Percentiles rank a stretch among this genome's conserved stretches.
Evolutionary conservation across 2,329 filamentous ascomycete species (phyloP).

Genomic region (Fusarium albidum): DNA sequence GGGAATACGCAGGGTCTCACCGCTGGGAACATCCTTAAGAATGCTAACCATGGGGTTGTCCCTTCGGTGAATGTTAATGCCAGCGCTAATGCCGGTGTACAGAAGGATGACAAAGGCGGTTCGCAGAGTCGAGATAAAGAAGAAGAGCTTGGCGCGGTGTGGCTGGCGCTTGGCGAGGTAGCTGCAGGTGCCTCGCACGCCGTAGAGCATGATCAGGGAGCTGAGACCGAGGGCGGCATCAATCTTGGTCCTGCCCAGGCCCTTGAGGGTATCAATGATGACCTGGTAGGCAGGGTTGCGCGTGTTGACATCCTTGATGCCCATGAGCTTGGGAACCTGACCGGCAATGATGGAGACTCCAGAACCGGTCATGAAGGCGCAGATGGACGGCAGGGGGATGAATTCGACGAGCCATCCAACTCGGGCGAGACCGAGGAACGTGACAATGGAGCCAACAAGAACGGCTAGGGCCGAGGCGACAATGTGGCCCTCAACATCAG

Average conservation of each 20-base stretch:
- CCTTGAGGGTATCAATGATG: slow-evolving; percentile 60
- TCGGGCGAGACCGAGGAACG: slow-evolving; percentile 57
- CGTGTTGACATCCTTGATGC: slow-evolving; percentile 59
- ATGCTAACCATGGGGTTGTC: slow-evolving; percentile 69
- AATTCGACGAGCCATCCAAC: slow-evolving; percentile 64
- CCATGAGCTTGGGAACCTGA: slow-evolving; percentile 60
- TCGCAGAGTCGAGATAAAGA: slow-evolving; percentile 80
- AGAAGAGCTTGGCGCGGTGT: slow-evolving; percentile 72
- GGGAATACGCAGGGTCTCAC: slow-evolving; percentile 46
- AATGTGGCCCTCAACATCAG: slow-evolving; percentile 51
- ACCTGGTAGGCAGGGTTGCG: slow-evolving; percentile 57
- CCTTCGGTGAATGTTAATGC: slow-evolving; percentile 69
- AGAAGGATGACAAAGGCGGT: slow-evolving; percentile 83
- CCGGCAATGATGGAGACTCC: slow-evolving; percentile 59
- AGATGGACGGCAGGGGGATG: slow-evolving; percentile 61
- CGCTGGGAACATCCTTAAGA: slow-evolving; percentile 74
- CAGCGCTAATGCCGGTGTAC: slow-evolving; percentile 79
- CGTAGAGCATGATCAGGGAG: slow-evolving; percentile 72
- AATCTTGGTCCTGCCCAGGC: slow-evolving; percentile 59
- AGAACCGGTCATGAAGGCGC: slow-evolving; percentile 64
- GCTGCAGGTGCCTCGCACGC: slow-evolving; percentile 69
- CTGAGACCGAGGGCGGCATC: slow-evolving; percentile 80
- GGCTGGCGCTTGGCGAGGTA: slow-evolving; percentile 73
- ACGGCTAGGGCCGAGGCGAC: slow-evolving; percentile 58
- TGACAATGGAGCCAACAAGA: slow-evolving; percentile 58